These are phyloP conservation scores for Apiotrichum sp. DNA, from an alignment of 1,284 basidiomycete genomes.

Conservation along the genomic window DNA sequence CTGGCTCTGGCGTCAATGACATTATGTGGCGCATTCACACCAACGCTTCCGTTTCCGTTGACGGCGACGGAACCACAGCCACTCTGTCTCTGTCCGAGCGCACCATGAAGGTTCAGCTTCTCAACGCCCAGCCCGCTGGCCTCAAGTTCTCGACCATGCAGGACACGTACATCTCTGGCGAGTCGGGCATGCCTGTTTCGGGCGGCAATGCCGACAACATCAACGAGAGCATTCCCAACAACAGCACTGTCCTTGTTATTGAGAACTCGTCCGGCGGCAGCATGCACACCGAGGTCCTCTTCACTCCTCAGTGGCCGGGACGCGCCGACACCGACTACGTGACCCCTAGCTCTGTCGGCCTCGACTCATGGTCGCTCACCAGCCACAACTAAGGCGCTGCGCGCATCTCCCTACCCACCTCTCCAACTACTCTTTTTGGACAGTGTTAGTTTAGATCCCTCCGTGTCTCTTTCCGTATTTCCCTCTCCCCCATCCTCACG, in stretches of 20 bases:
- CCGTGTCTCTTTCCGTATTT: not conserved
- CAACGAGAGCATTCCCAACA: constrained; percentile 62
- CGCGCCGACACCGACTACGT: constrained; percentile 53
- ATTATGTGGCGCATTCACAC: constrained; percentile 95
- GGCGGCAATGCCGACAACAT: constrained; percentile 24
- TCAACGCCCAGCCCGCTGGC: constrained; percentile 51
- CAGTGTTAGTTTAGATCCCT: not conserved
- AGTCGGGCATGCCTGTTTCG: constrained; percentile 49
- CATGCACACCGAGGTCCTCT: constrained; percentile 71
- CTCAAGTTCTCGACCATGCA: constrained; percentile 37
- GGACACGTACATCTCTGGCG: constrained; percentile 47
- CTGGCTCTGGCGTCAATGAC: constrained; percentile 48
- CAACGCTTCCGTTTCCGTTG: constrained; percentile 51
- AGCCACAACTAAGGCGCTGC: constrained; percentile 54
- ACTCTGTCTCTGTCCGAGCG: constrained; percentile 64
- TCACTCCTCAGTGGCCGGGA: constrained; percentile 78
- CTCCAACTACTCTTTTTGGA: not conserved
- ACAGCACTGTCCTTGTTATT: constrained; percentile 73
- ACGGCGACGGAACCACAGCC: constrained; percentile 51
- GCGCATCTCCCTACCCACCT: too few species aligned
- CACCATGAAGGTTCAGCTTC: constrained; percentile 52
- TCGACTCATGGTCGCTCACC: constrained; percentile 64
- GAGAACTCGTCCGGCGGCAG: constrained; percentile 57
- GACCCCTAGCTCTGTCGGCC: constrained; percentile 59
- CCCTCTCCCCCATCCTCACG: not conserved